Conservation (phyloP, 352 stramenopile species). For the Elongisporangium senticosum region DNA sequence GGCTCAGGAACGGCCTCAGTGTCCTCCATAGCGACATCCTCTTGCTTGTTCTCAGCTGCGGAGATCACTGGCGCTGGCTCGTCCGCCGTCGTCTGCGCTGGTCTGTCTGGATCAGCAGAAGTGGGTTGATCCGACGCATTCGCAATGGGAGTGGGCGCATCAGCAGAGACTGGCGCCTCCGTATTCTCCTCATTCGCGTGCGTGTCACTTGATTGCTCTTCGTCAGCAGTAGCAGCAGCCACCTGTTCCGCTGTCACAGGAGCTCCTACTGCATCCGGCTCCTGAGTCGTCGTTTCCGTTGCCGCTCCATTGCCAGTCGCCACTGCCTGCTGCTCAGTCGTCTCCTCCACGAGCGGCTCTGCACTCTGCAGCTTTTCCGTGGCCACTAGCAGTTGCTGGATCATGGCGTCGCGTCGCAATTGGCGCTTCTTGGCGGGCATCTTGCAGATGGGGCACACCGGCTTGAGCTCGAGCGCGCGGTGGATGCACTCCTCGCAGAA, state of each 20-base stretch:
- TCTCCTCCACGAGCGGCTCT: constrained; percentile 1
- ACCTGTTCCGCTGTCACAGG: background rate
- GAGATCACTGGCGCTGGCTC: background rate
- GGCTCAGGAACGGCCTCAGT: background rate
- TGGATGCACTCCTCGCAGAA: constrained; percentile 88
- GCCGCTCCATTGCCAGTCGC: background rate
- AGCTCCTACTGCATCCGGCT: background rate
- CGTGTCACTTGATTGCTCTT: background rate
- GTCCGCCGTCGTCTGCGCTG: background rate
- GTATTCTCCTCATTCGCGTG: constrained; percentile 1
- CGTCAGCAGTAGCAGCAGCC: background rate
- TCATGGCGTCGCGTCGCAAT: constrained; percentile 69
- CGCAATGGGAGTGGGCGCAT: background rate
- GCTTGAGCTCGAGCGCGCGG: constrained; percentile 71
- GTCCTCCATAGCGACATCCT: background rate
- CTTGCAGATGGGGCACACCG: constrained; percentile 82
- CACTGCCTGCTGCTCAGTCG: background rate
- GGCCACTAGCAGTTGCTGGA: constrained; percentile 62
- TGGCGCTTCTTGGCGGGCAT: constrained; percentile 68
- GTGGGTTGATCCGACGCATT: background rate
- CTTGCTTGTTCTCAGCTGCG: background rate
- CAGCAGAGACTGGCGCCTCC: background rate
- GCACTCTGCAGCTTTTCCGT: constrained; percentile 23
- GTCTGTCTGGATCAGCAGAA: background rate
- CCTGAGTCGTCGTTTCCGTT: background rate